Conservation (phyloP, 2,329 filamentous ascomycete species). For the Fusarium kyushuense region DNA sequence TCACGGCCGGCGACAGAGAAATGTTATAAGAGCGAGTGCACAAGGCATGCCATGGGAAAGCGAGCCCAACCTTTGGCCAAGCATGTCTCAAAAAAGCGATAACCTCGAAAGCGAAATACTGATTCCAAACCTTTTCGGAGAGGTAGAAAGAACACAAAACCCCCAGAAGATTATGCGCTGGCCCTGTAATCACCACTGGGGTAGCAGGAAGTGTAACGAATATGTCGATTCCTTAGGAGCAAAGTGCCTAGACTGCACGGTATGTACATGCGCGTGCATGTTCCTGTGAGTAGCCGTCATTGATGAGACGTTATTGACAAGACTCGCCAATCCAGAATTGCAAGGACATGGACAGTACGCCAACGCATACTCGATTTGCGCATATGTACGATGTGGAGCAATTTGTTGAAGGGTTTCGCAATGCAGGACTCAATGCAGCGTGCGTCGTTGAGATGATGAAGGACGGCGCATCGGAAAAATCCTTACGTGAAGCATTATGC, state of each 20-base stretch:
- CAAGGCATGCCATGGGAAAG: slow-evolving; percentile 10
- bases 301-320: slow-evolving; percentile 32
- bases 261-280: slow-evolving; percentile 27
- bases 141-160: background rate
- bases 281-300: slow-evolving; percentile 18
- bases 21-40: slow-evolving; percentile 39
- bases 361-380: slow-evolving; percentile 42
- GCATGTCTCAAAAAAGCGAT: slow-evolving; percentile 12
- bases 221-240: slow-evolving; percentile 39
- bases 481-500: slow-evolving; percentile 35
- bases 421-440: slow-evolving; percentile 34
- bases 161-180: slow-evolving; percentile 34
- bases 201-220: slow-evolving; percentile 37
- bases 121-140: background rate
- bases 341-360: slow-evolving; percentile 33
- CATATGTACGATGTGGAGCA: slow-evolving; percentile 41
- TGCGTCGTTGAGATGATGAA: slow-evolving; percentile 41
- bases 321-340: slow-evolving; percentile 26
- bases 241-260: slow-evolving; percentile 41
- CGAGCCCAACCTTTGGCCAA: slow-evolving; percentile 14
- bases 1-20: slow-evolving; percentile 9
- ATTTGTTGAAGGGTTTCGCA: slow-evolving; percentile 39
- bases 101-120: slow-evolving; percentile 6
- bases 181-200: slow-evolving; percentile 45
- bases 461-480: slow-evolving; percentile 34